Evolutionary conservation across 257 asterid species (phyloP), one percentile per base, ranked within the genome.

Genomic region (Fraxinus quadrangulata): DNA sequence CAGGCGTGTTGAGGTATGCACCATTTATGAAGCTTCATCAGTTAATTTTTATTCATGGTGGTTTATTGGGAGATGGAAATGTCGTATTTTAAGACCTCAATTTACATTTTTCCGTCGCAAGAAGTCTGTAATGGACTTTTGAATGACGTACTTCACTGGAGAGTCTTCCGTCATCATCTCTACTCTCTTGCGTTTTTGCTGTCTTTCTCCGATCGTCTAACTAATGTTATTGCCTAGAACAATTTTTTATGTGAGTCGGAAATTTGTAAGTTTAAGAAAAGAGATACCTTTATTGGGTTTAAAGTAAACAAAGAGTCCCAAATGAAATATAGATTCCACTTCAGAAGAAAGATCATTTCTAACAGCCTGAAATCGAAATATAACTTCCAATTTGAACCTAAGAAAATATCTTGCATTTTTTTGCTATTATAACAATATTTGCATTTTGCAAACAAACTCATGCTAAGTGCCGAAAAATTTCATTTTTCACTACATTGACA

Each of bases 1-100:
- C 90, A 85, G 97, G 87, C 88, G 99, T 83, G 92, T 93, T 39
- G 99, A 95, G 98, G 99, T 91, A 84, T 56, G 86, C 49, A 37
- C 79, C 63, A 30, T 37, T 69, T 69, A 39, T 21, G 19, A 79
- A 51, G 19, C 17, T 67, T 33, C 56, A 21, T 33, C 70, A 17
- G 24, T 78, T 61, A 78, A 33, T 67, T 23, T 79, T 76, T 63
- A 34, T 75, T 74, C 37, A 6, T 70, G 34, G 37, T 69, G 26
- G 37, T 26, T 77, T 33, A 30, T 31, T 66, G 71, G n/a, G 36
- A 39, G 63, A 30, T 12, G 30, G 21, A 16, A 47, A 16, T 47
- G 56, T 47, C 4, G 59, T 47, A 47, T 47, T 47, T 47, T 16
- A 47, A 47, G 59, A 45, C 19, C 51, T 45, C 17, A 3, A 45